Percentiles rank a stretch among this genome's conserved stretches.
Evolutionary conservation across 345 rosid species (phyloP).

Genomic region (Populus nigra): DNA sequence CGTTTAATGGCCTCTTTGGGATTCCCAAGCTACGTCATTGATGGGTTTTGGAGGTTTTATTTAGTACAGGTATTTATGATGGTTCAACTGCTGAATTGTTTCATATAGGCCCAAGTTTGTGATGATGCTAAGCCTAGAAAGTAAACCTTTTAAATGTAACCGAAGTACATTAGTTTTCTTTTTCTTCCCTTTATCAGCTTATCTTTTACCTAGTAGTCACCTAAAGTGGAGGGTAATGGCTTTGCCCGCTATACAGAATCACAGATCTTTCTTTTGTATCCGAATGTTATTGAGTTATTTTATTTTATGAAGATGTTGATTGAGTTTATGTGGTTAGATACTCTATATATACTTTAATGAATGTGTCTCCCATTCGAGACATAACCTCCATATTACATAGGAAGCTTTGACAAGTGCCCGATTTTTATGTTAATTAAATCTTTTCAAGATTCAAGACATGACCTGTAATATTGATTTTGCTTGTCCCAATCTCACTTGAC

Average conservation of each 20-base stretch:
- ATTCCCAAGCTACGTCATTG: constrained; percentile 31
- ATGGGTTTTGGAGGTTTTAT: constrained; percentile 26
- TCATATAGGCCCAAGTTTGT: constrained; percentile 6
- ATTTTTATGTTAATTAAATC: too few relatives aligned
- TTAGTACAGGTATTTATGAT: constrained; percentile 10
- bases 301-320: not conserved
- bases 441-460: too few relatives aligned
- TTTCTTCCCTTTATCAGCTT: not conserved
- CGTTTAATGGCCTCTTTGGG: constrained; percentile 37
- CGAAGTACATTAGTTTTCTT: not conserved
- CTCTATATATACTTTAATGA: too few relatives aligned
- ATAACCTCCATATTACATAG: too few relatives aligned
- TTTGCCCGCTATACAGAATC: not conserved
- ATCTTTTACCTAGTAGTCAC: not conserved
- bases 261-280: not conserved
- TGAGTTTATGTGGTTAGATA: not conserved
- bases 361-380: too few relatives aligned
- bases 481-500: too few relatives aligned
- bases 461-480: too few relatives aligned
- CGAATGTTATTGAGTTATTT: not conserved
- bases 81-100: constrained; percentile 21
- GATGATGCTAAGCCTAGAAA: not conserved
- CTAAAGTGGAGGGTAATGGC: constrained; percentile 7
- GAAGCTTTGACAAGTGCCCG: too few relatives aligned
- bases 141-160: constrained; percentile 14